These are phyloP conservation scores for Yarrowia osloensis DNA, from an alignment of 805 yeast species.

Conservation along the genomic window DNA sequence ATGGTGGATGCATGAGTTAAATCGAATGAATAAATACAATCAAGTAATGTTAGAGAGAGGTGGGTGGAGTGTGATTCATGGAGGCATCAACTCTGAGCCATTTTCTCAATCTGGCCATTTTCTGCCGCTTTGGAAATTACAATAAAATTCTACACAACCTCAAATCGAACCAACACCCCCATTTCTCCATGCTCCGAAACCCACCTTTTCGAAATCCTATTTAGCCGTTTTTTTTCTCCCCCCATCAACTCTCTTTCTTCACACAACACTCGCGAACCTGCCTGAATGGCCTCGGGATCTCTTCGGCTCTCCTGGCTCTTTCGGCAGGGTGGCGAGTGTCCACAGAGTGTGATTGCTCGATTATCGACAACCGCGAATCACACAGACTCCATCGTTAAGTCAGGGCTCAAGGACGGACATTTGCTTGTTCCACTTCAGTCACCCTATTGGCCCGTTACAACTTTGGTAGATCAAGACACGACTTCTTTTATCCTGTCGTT, in stretches of 20 bases:
- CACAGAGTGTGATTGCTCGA: not conserved
- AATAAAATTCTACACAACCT: not conserved
- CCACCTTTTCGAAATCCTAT: not conserved
- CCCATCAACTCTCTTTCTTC: not conserved
- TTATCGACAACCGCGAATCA: not conserved
- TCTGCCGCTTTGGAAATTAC: not conserved
- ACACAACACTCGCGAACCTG: not conserved
- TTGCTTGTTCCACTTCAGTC: not conserved
- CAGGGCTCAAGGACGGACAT: slow-evolving; percentile 28
- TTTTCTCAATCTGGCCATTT: too few species aligned
- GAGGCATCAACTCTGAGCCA: too few species aligned
- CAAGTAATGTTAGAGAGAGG: too few species aligned
- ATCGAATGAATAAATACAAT: too few species aligned
- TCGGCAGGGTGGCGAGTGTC: not conserved
- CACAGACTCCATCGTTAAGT: slow-evolving; percentile 27
- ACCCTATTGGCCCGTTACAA: slow-evolving; percentile 31
- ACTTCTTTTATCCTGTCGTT: slow-evolving; percentile 28
- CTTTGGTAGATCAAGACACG: slow-evolving; percentile 29
- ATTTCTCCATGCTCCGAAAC: not conserved
- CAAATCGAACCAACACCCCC: not conserved
- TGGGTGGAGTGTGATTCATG: too few species aligned
- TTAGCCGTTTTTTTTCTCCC: slow-evolving; percentile 1
- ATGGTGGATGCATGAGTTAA: too few species aligned
- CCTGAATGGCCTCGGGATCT: not conserved
- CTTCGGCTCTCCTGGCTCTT: not conserved